Evolutionary conservation across 2,329 filamentous ascomycete genomes (phyloP).

Genomic region (Ceratocystis diversiconidia): DNA sequence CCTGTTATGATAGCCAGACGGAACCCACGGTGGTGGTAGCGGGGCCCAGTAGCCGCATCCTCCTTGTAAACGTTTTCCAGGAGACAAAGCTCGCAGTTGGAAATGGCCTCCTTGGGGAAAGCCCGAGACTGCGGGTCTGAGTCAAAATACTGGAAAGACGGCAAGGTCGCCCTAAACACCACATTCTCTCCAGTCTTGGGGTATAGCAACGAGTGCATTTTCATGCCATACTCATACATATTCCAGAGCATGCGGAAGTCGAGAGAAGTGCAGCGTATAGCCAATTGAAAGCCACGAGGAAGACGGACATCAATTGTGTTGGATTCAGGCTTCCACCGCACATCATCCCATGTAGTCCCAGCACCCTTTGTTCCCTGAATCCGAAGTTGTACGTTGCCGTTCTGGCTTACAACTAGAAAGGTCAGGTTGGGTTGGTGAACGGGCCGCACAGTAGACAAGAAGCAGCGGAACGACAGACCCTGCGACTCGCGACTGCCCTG

Average conservation of each 20-base stretch:
- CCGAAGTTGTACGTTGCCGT: constrained; percentile 57
- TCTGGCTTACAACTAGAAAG: constrained; percentile 66
- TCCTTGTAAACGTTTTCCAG: constrained; percentile 59
- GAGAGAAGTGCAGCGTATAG: constrained; percentile 55
- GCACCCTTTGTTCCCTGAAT: constrained; percentile 54
- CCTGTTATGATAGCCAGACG: constrained; percentile 66
- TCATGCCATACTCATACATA: constrained; percentile 72
- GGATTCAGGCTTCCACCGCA: constrained; percentile 60
- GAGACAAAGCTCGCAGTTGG: constrained; percentile 56
- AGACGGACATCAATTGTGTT: constrained; percentile 54
- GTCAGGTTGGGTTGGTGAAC: constrained; percentile 55
- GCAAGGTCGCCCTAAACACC: constrained; percentile 54
- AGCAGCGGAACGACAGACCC: constrained; percentile 54
- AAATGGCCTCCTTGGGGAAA: constrained; percentile 63
- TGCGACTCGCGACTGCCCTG: constrained; percentile 50
- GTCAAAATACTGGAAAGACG: constrained; percentile 70
- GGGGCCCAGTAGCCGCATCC: constrained; percentile 56
- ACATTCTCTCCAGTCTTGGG: constrained; percentile 55
- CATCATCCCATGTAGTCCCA: constrained; percentile 66
- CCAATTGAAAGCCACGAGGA: constrained; percentile 60
- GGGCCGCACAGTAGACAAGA: constrained; percentile 61
- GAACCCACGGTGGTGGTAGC: constrained; percentile 64
- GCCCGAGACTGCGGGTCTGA: constrained; percentile 50
- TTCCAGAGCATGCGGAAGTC: constrained; percentile 69
- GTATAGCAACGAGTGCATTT: constrained; percentile 57